Base-by-base conservation (phyloP, 78 protist genomes). In the Dictyostelium capitatum region DNA sequence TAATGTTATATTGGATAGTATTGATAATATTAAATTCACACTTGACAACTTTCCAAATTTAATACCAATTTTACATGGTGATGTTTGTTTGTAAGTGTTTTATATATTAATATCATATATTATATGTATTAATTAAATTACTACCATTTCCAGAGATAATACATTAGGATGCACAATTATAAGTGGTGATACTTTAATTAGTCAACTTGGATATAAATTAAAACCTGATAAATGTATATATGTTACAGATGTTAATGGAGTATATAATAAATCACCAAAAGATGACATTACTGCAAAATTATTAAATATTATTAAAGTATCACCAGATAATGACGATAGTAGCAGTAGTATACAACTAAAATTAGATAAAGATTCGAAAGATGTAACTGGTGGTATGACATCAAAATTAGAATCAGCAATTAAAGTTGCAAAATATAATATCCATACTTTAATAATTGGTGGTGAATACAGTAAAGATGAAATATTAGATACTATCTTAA, bases 301-400 rank as follows among this genome's bases (percentile, higher is more conserved):
- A 25, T 41, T 87, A 50, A 14, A 51, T 41, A 0, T n/a, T n/a
- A 74, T 84, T 41, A 25, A 47, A n/a, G n/a, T 67, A 57, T 67
- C 48, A 53, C 28, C 12, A 20, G 30, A 32, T 37, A 50, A 56
- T 56, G 72, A 57, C 32, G 12, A 8, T 75, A 3, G 7, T 37
- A 51, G 28, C 28, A 23, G 6, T 62, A 10, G 57, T 56, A 59
- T 74, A 2, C 48, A 57, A 23, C 20, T 51, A 41, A 41, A n/a
- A 7, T 37, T 41, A 19, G 65, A 51, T 19, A 46, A 7, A 17
- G n/a, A 51, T 28, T 17, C 54, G 19, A 28, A 41, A 37, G 93
- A 87, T 87, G 93, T 87, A 2, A 87, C 93, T 2, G 93, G 93
- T 41, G 93, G 93, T 6, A 87, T 87, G 93, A 59, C 50, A n/a